These are phyloP conservation scores for Chytridium lagenaria DNA, from an alignment of 371 early-diverging fungal species.

Conservation along the genomic window DNA sequence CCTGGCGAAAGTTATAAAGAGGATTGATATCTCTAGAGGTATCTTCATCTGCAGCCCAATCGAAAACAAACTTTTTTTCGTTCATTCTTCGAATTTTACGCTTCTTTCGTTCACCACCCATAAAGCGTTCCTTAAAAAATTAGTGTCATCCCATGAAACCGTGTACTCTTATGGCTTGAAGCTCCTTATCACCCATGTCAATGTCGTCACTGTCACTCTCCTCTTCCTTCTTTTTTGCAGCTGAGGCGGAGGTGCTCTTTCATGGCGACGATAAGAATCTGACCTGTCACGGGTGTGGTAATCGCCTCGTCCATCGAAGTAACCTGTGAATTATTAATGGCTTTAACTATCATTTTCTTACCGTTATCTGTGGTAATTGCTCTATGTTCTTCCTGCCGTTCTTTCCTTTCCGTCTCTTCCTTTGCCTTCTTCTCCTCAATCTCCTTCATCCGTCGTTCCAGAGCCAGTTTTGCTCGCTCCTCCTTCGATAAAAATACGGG, in stretches of 20 bases:
- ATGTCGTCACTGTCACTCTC: conserved; percentile 32
- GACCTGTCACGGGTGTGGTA: conserved; percentile 28
- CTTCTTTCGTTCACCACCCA: conserved; percentile 81
- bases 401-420: conserved; percentile 68
- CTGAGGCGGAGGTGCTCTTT: neutral
- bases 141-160: conserved; percentile 6
- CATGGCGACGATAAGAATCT: conserved; percentile 24
- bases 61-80: conserved; percentile 94
- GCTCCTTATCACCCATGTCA: conserved; percentile 56
- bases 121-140: conserved; percentile 74
- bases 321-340: conserved; percentile 1
- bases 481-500: conserved; percentile 91
- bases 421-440: conserved; percentile 70
- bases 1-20: conserved; percentile 81
- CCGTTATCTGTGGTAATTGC: neutral
- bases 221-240: conserved; percentile 40
- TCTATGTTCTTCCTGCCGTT: neutral
- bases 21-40: conserved; percentile 93
- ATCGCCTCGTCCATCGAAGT: conserved; percentile 41
- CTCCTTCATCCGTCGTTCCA: conserved; percentile 82
- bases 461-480: conserved; percentile 85
- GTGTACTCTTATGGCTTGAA: conserved; percentile 59
- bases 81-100: conserved; percentile 83
- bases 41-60: conserved; percentile 95
- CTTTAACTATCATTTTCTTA: neutral